Evolutionary conservation across 495 filamentous ascomycete species (phyloP).

Genomic region (Sordaria brevicollis): DNA sequence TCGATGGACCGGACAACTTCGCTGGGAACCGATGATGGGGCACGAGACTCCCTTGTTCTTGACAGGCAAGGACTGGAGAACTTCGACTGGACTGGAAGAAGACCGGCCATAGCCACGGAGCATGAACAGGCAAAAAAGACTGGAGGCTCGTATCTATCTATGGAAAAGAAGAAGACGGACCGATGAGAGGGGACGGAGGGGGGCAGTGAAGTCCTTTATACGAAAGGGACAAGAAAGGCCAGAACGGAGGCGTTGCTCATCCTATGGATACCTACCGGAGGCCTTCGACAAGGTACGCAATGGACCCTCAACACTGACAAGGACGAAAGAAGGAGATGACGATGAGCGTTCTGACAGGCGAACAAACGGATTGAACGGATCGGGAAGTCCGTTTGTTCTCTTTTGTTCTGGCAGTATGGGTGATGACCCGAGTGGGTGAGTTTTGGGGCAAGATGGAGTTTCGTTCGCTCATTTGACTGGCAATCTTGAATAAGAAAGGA

Average conservation of each 20-base stretch:
- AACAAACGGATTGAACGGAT: neutral
- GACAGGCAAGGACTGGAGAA: neutral
- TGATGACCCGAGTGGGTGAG: neutral
- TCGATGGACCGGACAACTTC: too few relatives aligned
- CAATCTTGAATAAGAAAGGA: neutral
- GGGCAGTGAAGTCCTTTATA: neutral
- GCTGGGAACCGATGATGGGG: neutral
- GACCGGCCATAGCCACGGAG: too few relatives aligned
- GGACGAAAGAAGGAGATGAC: neutral
- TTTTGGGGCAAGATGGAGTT: neutral
- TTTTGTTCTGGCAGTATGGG: neutral
- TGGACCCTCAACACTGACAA: neutral
- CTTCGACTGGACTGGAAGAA: too few relatives aligned
- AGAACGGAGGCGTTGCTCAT: neutral
- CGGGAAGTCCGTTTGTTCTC: neutral
- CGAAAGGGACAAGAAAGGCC: neutral
- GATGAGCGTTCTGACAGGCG: neutral
- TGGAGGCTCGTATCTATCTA: neutral
- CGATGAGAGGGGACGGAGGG: neutral
- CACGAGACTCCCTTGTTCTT: neutral
- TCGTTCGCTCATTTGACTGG: neutral
- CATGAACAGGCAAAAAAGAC: too few relatives aligned
- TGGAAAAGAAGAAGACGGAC: neutral
- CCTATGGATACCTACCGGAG: neutral
- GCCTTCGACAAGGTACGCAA: neutral